Evolutionary conservation across 495 filamentous ascomycete species (phyloP), one percentile per base, ranked within the genome.

Genomic region (Delitschia confertaspora): DNA sequence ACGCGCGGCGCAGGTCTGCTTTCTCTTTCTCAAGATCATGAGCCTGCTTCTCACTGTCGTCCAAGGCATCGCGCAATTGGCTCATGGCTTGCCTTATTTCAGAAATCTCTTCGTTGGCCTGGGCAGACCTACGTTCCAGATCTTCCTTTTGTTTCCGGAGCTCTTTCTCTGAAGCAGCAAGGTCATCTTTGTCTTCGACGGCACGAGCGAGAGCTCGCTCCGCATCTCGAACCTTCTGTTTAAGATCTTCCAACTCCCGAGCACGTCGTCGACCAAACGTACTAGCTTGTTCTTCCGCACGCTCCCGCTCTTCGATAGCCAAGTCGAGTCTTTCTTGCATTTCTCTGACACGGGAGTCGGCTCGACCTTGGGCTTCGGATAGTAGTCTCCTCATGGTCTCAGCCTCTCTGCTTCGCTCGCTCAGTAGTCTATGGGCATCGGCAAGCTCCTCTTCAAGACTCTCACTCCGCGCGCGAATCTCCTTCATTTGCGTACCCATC

Each of bases 331-430:
- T 74, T 53, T 88, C 82, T 55, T 87, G 82, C 76, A 93, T 88
- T 51, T 96, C 93, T 20, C 84, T 76, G 4, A 85, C 71, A 56
- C 85, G 83, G 25, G 69, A 65, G 25, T 94, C 88, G 8, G 91
- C 73, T 29, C 85, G 73, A 42, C 82, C 72, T 58, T 95, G 88
- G 17, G 86, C 85, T 43, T 96, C 91, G 33, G 78, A 80, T 6
- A 98, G 69, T 34, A 96, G 69, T 18, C 87, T 72, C 26, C 91
- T 75, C 89, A 98, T 95, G 1, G 86, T 95, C 62, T 98, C 89
- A 2, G 78, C 85, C 63, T 98, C 93, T 17, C 91, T 78, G n/a
- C 84, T 89, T 13, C 93, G 79, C 63, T 96, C 93, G 30, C 70
- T 75, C n/a, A 98, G 73, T 37, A 95, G 74, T 33, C 86, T 74